Base-by-base conservation (phyloP, 1,284 basidiomycete species). In the Cutaneotrichosporon arboriforme region DNA sequence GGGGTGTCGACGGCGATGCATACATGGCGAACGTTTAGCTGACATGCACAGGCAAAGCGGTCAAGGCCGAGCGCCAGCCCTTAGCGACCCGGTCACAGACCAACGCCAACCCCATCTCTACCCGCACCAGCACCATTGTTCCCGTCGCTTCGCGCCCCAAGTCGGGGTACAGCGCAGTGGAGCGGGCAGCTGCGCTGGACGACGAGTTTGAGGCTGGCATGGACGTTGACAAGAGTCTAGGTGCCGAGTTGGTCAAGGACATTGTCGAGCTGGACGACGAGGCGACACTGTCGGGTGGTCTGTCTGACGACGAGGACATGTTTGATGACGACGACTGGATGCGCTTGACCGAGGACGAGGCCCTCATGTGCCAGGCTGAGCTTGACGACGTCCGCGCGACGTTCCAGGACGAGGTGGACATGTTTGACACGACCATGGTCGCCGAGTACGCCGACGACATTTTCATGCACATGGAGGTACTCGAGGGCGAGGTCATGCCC, bases 361-460 rank as follows among this genome's bases (percentile, higher is more conserved):
- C 63, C 36, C 23, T 55, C n/a, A 49, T 59, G 21, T 69, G 65
- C 23, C 57, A 67, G 36, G 57, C 64, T 31, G 59, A 74, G 51
- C 59, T 79, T 31, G 60, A 66, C 21, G 59, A 66, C 44, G 65
- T 79, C 43, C 65, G 67, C 55, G 60, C 56, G 58, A 70, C 58
- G 53, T 78, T 75, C 65, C 80, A 84, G 41, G 88, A 91, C 58
- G 84, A 88, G 51, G 79, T 87, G 21, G 92, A 97, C 68, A 81
- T 86, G 68, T 84, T 84, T 63, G 96, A 99, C 76, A 87, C 87
- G 22, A 91, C 90, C 10, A 97, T 99, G 94, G 92, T 96, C 20
- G 91, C 92, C 43, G 96, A 99, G 75, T 99, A 99, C 70, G 83
- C 92, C 22, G 89, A 93, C 26, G 94, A 98, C 57, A 98, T 99